Evolutionary conservation across 768 basidiomycete species (phyloP).

Genomic region (Boletus subcaerulescens): DNA sequence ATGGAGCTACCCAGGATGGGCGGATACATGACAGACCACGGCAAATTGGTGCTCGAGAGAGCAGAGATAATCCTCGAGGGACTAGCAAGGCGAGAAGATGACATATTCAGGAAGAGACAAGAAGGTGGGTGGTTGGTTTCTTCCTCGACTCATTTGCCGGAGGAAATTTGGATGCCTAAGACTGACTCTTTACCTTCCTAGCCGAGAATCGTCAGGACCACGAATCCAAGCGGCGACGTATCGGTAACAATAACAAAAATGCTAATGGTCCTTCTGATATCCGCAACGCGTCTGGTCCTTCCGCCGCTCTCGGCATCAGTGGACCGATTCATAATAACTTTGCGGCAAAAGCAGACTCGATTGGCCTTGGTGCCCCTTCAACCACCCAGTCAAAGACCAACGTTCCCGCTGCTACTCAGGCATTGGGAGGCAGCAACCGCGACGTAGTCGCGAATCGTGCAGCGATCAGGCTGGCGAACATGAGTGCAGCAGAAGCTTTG

Average conservation of each 20-base stretch:
- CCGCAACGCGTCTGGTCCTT: conserved; percentile 30
- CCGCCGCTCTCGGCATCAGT: conserved; percentile 28
- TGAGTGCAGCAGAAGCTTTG: conserved; percentile 92
- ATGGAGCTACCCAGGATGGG: conserved; percentile 92
- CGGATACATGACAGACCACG: conserved; percentile 94
- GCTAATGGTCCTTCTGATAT: conserved; percentile 39
- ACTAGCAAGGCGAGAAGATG: conserved; percentile 90
- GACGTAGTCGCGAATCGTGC: conserved; percentile 88
- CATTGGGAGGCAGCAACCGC: conserved; percentile 81
- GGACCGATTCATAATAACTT: conserved; percentile 53
- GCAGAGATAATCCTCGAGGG: conserved; percentile 95
- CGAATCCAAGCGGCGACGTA: conserved; percentile 83
- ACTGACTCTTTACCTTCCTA: conserved; percentile 33
- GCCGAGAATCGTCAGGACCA: conserved; percentile 94
- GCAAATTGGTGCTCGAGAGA: conserved; percentile 78
- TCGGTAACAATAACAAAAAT: conserved; percentile 43
- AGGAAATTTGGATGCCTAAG: conserved; percentile 4
- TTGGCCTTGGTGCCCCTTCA: conserved; percentile 66
- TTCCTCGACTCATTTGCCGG: conserved; percentile 4
- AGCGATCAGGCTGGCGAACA: conserved; percentile 92
- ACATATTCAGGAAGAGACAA: conserved; percentile 88
- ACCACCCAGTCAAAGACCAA: conserved; percentile 57
- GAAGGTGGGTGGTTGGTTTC: conserved; percentile 64
- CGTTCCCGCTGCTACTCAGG: conserved; percentile 61
- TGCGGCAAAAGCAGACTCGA: conserved; percentile 73